Percentiles rank a stretch among this genome's conserved stretches.
Evolutionary conservation across 2,329 filamentous ascomycete species (phyloP).

Genomic region (Thelonectria rubi): DNA sequence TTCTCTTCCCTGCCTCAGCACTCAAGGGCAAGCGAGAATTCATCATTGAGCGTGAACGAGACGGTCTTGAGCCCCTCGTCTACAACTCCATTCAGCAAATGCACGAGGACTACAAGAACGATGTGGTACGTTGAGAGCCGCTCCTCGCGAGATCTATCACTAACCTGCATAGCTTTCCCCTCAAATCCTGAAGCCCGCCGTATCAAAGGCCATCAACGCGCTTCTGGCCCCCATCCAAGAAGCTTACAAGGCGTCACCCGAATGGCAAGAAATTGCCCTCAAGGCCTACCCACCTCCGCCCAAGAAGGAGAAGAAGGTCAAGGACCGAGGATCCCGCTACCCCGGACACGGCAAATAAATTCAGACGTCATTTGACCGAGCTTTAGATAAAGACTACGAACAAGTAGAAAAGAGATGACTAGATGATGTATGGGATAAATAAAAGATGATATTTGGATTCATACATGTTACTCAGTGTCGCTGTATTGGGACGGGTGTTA

Average conservation of each 20-base stretch:
- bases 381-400: slow-evolving; percentile 26
- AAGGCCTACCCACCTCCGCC: slow-evolving; percentile 81
- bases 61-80: slow-evolving; percentile 75
- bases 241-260: slow-evolving; percentile 73
- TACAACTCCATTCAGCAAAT: slow-evolving; percentile 81
- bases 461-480: too few species aligned
- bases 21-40: slow-evolving; percentile 72
- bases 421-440: slow-evolving; percentile 1
- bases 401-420: not conserved
- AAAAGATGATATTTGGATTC: not conserved
- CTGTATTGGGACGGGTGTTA: too few species aligned
- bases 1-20: slow-evolving; percentile 80
- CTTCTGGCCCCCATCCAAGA: slow-evolving; percentile 81
- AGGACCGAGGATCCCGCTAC: slow-evolving; percentile 76
- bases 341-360: slow-evolving; percentile 53
- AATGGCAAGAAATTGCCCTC: slow-evolving; percentile 76
- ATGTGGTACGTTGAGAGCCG: slow-evolving; percentile 66
- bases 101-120: slow-evolving; percentile 80
- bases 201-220: slow-evolving; percentile 75
- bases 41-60: slow-evolving; percentile 70
- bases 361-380: slow-evolving; percentile 16
- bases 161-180: slow-evolving; percentile 69
- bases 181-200: slow-evolving; percentile 86
- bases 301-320: slow-evolving; percentile 73
- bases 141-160: not conserved